Conservation (phyloP, 2,329 filamentous ascomycete species). For the Fusarium transvaalense region DNA sequence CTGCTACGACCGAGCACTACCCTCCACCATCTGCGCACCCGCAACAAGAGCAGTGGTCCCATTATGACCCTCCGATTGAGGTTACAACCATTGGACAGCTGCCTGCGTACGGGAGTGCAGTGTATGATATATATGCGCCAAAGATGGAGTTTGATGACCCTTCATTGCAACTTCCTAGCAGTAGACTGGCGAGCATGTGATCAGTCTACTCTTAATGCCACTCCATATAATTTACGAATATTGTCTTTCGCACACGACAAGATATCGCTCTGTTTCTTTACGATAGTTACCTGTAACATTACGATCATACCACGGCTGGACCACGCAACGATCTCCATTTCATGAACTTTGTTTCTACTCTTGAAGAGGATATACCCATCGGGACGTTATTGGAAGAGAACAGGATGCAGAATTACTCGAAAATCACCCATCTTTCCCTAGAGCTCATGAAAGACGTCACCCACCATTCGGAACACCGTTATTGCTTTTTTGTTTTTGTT, state of each 20-base stretch:
- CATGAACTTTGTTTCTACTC: constrained; percentile 41
- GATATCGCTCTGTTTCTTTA: constrained; percentile 25
- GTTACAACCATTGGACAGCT: constrained; percentile 67
- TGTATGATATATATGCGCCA: constrained; percentile 65
- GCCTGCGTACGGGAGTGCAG: constrained; percentile 62
- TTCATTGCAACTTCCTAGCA: constrained; percentile 70
- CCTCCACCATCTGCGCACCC: constrained; percentile 56
- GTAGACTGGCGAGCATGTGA: constrained; percentile 68
- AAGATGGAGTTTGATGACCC: constrained; percentile 71
- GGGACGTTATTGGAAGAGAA: constrained; percentile 49
- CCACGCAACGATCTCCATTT: constrained; percentile 38
- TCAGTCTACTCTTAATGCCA: not conserved
- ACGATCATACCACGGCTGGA: constrained; percentile 45
- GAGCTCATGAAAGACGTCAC: constrained; percentile 31
- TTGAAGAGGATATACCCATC: constrained; percentile 50
- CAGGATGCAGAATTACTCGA: constrained; percentile 6
- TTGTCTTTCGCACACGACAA: constrained; percentile 12
- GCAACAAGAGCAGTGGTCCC: constrained; percentile 66
- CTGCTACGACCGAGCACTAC: constrained; percentile 50
- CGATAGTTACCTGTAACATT: constrained; percentile 44
- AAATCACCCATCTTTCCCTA: constrained; percentile 20
- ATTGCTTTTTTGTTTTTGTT: constrained; percentile 27
- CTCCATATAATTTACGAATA: constrained; percentile 36
- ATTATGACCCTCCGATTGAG: constrained; percentile 70
- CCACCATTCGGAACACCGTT: constrained; percentile 27